A percentile compares a stretch with the other conserved stretches of the same genome.
These are phyloP conservation scores for Sporothrix pallida DNA, from an alignment of 2,329 filamentous ascomycete species.

Conservation along the genomic window DNA sequence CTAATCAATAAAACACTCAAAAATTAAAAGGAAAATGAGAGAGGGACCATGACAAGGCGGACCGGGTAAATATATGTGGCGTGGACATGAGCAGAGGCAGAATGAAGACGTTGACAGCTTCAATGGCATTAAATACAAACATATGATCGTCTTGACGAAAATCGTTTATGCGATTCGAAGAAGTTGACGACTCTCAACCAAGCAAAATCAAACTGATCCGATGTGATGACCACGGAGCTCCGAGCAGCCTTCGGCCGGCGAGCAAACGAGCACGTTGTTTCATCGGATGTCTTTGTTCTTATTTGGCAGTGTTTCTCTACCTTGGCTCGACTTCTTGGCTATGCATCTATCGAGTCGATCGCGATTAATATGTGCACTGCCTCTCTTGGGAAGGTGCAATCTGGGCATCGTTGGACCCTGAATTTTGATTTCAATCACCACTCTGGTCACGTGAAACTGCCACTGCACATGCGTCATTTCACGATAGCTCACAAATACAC, in stretches of 20 bases:
- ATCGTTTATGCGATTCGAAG: neutral
- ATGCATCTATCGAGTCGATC: conserved; percentile 26
- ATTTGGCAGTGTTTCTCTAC: neutral
- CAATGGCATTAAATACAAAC: neutral
- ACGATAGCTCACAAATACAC: too few species aligned
- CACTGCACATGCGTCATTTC: neutral
- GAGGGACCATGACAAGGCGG: neutral
- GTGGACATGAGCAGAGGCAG: neutral
- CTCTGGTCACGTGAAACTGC: neutral
- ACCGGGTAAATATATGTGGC: neutral
- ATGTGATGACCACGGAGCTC: conserved; percentile 4
- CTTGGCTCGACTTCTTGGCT: conserved; percentile 13
- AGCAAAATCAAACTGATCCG: neutral
- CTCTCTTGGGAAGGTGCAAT: conserved; percentile 17
- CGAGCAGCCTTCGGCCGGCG: neutral
- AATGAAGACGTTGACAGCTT: neutral
- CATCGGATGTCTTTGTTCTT: neutral
- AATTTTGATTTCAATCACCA: neutral
- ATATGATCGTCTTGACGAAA: neutral
- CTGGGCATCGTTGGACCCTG: conserved; percentile 13
- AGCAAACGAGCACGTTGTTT: too few species aligned
- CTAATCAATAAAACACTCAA: neutral
- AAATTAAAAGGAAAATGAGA: neutral
- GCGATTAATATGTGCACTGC: neutral
- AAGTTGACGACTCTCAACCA: neutral